Percentiles rank a stretch among this genome's conserved stretches.
phyloP scores from a whole-genome alignment of 169 alveolate genomes.

The Eimeria brunetti region DNA sequence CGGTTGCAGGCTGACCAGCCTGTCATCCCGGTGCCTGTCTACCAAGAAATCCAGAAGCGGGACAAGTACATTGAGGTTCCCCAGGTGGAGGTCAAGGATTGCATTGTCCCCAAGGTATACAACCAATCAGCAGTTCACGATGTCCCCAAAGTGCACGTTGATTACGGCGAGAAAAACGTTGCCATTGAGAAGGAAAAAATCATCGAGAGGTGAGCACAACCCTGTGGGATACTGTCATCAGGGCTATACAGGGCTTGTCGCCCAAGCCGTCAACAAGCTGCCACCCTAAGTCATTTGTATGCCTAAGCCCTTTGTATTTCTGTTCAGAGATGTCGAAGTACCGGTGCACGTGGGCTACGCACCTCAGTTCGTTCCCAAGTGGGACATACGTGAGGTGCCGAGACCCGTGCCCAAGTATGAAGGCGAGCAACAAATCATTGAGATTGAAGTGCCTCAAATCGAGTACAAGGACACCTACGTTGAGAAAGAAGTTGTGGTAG shows the following conservation, averaged over 20 bases:
- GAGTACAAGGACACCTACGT: slow-evolving; percentile 89
- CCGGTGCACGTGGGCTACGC: slow-evolving; percentile 90
- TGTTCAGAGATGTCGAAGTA: slow-evolving; percentile 85
- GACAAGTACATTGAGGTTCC: slow-evolving; percentile 90
- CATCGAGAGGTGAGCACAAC: slow-evolving; percentile 82
- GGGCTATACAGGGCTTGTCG: not conserved
- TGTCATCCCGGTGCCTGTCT: slow-evolving; percentile 89
- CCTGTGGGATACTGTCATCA: not conserved
- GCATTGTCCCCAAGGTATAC: slow-evolving; percentile 88
- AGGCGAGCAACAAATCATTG: slow-evolving; percentile 90
- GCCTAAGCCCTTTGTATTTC: not conserved
- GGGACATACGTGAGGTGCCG: slow-evolving; percentile 93
- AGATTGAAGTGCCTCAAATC: slow-evolving; percentile 90
- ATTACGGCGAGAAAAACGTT: slow-evolving; percentile 87
- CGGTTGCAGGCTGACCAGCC: slow-evolving; percentile 91
- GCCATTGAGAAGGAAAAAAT: slow-evolving; percentile 85
- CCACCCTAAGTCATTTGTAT: not conserved
- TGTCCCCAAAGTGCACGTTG: slow-evolving; percentile 89
- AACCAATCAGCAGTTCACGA: slow-evolving; percentile 90
- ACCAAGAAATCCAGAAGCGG: slow-evolving; percentile 89
- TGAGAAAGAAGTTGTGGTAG: slow-evolving; percentile 92
- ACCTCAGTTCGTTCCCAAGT: slow-evolving; percentile 90
- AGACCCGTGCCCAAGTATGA: slow-evolving; percentile 90
- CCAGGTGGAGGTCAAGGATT: slow-evolving; percentile 88
- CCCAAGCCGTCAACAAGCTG: not conserved